Conservation (phyloP, 345 rosid genomes). For the Barbarea vulgaris region DNA sequence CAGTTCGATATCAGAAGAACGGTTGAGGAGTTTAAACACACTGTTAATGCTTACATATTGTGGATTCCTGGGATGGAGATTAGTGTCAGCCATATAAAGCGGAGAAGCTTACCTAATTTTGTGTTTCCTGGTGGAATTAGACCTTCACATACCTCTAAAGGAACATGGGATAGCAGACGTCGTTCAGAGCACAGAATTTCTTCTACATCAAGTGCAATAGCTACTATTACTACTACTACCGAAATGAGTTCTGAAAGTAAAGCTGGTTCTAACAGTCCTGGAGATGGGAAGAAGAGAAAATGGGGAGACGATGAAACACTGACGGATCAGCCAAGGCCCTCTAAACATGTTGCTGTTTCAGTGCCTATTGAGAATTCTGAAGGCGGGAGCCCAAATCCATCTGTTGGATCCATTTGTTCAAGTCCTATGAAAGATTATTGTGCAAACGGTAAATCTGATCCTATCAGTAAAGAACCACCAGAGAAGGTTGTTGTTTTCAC, state of each 20-base stretch:
- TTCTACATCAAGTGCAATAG: conserved; percentile 46
- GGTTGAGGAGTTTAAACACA: conserved; percentile 78
- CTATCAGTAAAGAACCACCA: conserved; percentile 22
- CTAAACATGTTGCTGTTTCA: conserved; percentile 40
- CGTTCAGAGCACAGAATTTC: conserved; percentile 54
- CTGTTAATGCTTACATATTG: conserved; percentile 61
- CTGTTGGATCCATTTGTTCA: conserved; percentile 48
- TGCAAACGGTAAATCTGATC: conserved; percentile 42
- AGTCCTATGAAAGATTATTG: conserved; percentile 44
- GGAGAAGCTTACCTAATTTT: conserved; percentile 71
- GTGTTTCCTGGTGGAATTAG: conserved; percentile 88
- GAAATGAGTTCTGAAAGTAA: conserved; percentile 59
- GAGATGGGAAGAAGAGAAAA: conserved; percentile 68
- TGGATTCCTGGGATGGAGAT: conserved; percentile 92
- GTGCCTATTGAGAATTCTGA: conserved; percentile 51
- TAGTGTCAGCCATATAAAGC: conserved; percentile 67
- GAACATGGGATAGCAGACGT: conserved; percentile 73
- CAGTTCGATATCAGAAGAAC: conserved; percentile 90
- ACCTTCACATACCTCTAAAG: conserved; percentile 64
- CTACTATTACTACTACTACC: conserved; percentile 34
- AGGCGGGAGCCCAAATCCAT: conserved; percentile 47
- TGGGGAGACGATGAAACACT: conserved; percentile 48
- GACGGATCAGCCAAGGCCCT: conserved; percentile 42
- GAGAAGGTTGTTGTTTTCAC: conserved; percentile 42
- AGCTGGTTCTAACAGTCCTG: conserved; percentile 60